Base-by-base conservation (phyloP, 768 basidiomycete genomes). In the Daedalea quercina region DNA sequence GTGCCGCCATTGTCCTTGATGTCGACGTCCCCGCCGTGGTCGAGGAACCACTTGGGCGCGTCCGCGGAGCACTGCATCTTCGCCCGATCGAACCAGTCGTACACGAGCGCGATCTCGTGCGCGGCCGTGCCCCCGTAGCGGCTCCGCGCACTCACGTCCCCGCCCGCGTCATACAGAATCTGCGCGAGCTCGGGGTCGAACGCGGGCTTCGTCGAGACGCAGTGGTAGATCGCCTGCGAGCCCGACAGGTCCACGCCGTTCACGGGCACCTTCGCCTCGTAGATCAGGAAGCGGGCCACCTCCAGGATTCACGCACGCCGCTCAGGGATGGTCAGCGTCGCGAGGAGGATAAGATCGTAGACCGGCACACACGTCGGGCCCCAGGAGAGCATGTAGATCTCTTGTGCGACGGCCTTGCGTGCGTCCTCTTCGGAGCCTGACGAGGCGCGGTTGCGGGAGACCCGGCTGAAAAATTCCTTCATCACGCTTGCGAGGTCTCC, bases 111-210 rank as follows among this genome's bases (percentile, higher is more conserved):
- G 12, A 72, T 70, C 54, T 76, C 74, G 56, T 74, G 70, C 20
- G 67, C 72, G 8, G 70, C 67, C 1, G 65, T 73, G 31, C 59
- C 66, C 1, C 76, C 72, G 54, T 73, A 74, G 24, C 74, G 63
- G 54, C 75, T 73, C 17, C 71, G 61, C 22, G 60, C 50, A 53
- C 71, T 76, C 37, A 77, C 66, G 47, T 74, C 70, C 17, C 64
- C 74, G 1, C 73, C 75, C 0, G 70, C 74, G 50, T 72, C 69
- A 54, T 67, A 69, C 9, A 78, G 56, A 22, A 77, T 62, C 53
- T 74, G 65, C 2, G 73, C 74, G 53, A 70, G 72, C 52, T 74
- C 72, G 17, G 69, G 59, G 52, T 75, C 75, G 47, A 71, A 63
- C 3, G 63, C 55, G 1, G 74, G 73, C 54, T 74, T 72, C 12